A percentile compares a stretch with the other conserved stretches of the same genome.
phyloP scores from a whole-genome alignment of 139 green algal genomes.

The Chloropicon primus region DNA sequence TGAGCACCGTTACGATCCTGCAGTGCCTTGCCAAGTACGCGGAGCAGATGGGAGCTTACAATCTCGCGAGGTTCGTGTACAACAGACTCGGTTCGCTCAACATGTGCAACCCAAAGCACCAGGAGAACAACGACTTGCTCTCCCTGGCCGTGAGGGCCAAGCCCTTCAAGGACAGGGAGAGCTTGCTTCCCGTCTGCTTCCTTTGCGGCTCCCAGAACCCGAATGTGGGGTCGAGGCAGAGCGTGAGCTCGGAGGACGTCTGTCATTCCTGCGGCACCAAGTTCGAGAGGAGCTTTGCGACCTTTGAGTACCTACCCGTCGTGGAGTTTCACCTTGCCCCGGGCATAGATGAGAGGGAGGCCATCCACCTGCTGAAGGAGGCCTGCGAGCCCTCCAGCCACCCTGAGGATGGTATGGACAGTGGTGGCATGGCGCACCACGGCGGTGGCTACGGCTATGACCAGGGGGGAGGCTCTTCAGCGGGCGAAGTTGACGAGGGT shows the following conservation, averaged over 20 bases:
- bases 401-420: background rate
- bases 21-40: constrained; percentile 40
- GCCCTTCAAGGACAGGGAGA: constrained; percentile 51
- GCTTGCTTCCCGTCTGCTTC: constrained; percentile 59
- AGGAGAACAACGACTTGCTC: constrained; percentile 43
- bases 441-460: background rate
- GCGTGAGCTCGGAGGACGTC: background rate
- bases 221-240: constrained; percentile 42
- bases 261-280: constrained; percentile 29
- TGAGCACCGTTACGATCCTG: constrained; percentile 20
- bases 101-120: constrained; percentile 25
- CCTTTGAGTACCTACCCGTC: constrained; percentile 60
- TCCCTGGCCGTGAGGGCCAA: constrained; percentile 22
- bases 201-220: constrained; percentile 52
- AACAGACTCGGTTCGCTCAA: constrained; percentile 40
- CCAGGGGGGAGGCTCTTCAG: no score
- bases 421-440: background rate
- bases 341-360: constrained; percentile 45
- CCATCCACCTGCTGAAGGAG: constrained; percentile 11
- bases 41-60: constrained; percentile 48
- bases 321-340: constrained; percentile 60
- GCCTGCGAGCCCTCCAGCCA: background rate
- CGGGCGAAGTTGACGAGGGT: background rate
- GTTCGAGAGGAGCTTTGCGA: constrained; percentile 63
- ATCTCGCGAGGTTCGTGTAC: constrained; percentile 61